Evolutionary conservation across 768 basidiomycete species (phyloP).

Genomic region (Psilocybe subaeruginosa): DNA sequence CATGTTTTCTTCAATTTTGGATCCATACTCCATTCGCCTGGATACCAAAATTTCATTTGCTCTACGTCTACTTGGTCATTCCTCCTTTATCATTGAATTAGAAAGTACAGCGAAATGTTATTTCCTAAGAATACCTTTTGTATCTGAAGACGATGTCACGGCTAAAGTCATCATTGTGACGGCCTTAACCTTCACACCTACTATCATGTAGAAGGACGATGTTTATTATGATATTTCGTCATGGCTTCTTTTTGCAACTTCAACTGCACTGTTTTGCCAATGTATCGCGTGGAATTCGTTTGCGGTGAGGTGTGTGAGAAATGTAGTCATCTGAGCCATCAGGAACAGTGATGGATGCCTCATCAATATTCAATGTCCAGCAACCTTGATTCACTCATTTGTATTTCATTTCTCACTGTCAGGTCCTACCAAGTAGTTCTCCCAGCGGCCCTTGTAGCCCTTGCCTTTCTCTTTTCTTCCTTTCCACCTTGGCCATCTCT

Average conservation of each 20-base stretch:
- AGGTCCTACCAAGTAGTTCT: background rate
- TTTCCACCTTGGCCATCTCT: background rate
- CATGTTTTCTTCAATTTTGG: conserved; percentile 31
- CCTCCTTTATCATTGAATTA: conserved; percentile 21
- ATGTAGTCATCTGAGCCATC: conserved; percentile 6
- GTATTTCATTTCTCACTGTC: background rate
- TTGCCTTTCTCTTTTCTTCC: background rate
- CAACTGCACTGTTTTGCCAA: background rate
- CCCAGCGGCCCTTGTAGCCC: background rate
- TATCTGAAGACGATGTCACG: conserved; percentile 1
- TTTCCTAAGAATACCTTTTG: conserved; percentile 8
- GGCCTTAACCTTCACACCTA: background rate
- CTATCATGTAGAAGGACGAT: background rate
- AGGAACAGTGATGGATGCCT: conserved; percentile 9
- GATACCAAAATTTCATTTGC: conserved; percentile 20
- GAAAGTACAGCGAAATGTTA: conserved; percentile 15
- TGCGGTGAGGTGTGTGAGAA: conserved; percentile 1
- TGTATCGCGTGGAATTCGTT: background rate
- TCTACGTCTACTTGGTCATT: conserved; percentile 13
- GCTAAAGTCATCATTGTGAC: background rate
- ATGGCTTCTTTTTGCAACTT: background rate
- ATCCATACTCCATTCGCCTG: conserved; percentile 25
- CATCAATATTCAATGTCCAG: background rate
- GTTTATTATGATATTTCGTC: background rate
- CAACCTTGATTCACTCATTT: background rate